These are phyloP conservation scores for Microcyclospora pomicola DNA, from an alignment of 2,329 filamentous ascomycete species.

Conservation along the genomic window DNA sequence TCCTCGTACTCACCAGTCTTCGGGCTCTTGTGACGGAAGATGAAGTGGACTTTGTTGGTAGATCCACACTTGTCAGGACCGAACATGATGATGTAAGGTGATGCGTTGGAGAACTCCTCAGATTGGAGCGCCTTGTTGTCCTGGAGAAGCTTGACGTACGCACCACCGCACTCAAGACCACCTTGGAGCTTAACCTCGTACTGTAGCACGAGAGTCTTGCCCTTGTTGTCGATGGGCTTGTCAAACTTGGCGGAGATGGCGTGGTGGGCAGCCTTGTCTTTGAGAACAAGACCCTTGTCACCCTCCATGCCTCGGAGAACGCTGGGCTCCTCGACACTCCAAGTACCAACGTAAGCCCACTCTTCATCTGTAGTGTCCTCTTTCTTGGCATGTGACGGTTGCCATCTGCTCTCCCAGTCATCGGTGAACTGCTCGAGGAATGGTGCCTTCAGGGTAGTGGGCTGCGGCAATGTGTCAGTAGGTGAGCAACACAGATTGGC, in stretches of 20 bases:
- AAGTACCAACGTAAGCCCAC: slow-evolving; percentile 95
- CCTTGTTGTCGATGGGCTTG: slow-evolving; percentile 93
- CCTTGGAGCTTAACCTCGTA: slow-evolving; percentile 99
- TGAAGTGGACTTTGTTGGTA: slow-evolving; percentile 96
- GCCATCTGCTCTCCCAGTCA: slow-evolving; percentile 85
- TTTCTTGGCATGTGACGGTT: slow-evolving; percentile 94
- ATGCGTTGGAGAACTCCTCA: slow-evolving; percentile 95
- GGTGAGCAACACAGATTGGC: slow-evolving; percentile 1
- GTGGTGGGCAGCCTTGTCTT: slow-evolving; percentile 95
- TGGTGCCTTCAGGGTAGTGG: slow-evolving; percentile 73
- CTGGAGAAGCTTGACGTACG: slow-evolving; percentile 96
- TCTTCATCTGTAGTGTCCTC: slow-evolving; percentile 64
- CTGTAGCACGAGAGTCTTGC: slow-evolving; percentile 90
- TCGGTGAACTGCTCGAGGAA: slow-evolving; percentile 99
- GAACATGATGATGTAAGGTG: slow-evolving; percentile 99
- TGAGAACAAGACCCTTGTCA: slow-evolving; percentile 93
- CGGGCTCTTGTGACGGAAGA: slow-evolving; percentile 99
- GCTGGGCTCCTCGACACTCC: slow-evolving; percentile 87
- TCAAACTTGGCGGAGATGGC: slow-evolving; percentile 98
- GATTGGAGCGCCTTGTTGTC: slow-evolving; percentile 94
- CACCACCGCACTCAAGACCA: slow-evolving; percentile 92
- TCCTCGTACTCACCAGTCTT: slow-evolving; percentile 99
- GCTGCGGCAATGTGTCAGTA: slow-evolving; percentile 40
- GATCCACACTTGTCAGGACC: slow-evolving; percentile 98
- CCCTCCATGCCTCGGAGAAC: slow-evolving; percentile 86